A percentile compares a stretch with the other conserved stretches of the same genome.
These are phyloP conservation scores for Scedosporium minutisporum DNA, from an alignment of 2,329 filamentous ascomycete species.

Conservation along the genomic window DNA sequence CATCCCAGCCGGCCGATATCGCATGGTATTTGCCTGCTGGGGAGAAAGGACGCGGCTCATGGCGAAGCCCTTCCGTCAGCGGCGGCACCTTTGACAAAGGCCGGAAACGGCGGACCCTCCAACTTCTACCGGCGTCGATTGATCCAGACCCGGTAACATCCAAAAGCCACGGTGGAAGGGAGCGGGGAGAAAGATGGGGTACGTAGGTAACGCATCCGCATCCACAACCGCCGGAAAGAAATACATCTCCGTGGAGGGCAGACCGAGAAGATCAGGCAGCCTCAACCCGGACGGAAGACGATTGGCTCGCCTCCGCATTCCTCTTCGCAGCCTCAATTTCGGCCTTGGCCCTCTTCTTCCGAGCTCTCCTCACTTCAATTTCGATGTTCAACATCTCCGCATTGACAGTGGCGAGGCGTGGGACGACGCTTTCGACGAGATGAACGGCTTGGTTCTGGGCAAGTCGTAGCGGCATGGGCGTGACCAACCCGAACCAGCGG, in stretches of 20 bases:
- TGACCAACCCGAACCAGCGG: slow-evolving; percentile 45
- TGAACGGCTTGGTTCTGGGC: slow-evolving; percentile 51
- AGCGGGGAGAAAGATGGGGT: background rate
- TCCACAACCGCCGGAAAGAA: background rate
- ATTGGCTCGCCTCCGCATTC: slow-evolving; percentile 9
- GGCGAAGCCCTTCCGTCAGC: background rate
- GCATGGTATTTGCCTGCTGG: background rate
- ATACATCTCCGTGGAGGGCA: background rate
- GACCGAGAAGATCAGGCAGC: background rate
- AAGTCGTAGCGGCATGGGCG: slow-evolving; percentile 40
- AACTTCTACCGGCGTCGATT: background rate
- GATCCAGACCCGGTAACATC: background rate
- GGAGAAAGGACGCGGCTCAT: background rate
- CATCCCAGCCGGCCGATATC: background rate
- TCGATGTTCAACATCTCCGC: slow-evolving; percentile 56
- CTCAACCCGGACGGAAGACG: background rate
- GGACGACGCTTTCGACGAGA: slow-evolving; percentile 47
- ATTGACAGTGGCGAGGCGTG: slow-evolving; percentile 45
- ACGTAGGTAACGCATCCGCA: background rate
- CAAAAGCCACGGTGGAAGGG: background rate
- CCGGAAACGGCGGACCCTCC: background rate
- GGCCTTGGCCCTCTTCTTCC: slow-evolving; percentile 43
- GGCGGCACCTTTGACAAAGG: background rate
- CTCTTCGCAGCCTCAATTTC: slow-evolving; percentile 24
- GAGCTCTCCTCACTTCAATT: slow-evolving; percentile 55